Percentiles rank a stretch among this genome's conserved stretches.
phyloP scores from a whole-genome alignment of 768 basidiomycete genomes.

The Russula earlei region DNA sequence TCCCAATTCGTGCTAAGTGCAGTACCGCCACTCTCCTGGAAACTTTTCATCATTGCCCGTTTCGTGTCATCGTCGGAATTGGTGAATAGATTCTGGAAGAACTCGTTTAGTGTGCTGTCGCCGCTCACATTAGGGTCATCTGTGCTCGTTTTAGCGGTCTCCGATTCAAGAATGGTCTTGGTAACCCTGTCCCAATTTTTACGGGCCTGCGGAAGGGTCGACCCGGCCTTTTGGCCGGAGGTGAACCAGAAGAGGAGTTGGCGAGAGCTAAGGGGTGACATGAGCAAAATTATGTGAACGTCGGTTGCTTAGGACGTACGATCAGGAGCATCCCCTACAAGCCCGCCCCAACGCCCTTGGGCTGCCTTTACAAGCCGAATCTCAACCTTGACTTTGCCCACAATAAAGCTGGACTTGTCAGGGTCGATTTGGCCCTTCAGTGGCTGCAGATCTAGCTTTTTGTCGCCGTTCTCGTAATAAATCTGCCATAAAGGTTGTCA shows the following conservation, averaged over 20 bases:
- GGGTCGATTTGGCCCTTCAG: slow-evolving; percentile 75
- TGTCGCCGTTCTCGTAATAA: slow-evolving; percentile 59
- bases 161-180: slow-evolving; percentile 49
- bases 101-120: slow-evolving; percentile 73
- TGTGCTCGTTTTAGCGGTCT: slow-evolving; percentile 58
- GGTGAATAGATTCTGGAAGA: slow-evolving; percentile 87
- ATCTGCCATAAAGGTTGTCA: slow-evolving; percentile 32
- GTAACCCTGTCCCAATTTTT: slow-evolving; percentile 94
- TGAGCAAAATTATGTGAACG: not conserved
- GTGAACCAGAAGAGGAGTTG: slow-evolving; percentile 21
- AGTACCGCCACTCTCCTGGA: slow-evolving; percentile 89
- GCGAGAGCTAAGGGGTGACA: slow-evolving; percentile 25
- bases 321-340: slow-evolving; percentile 70
- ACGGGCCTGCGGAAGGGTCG: slow-evolving; percentile 34
- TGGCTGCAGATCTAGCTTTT: slow-evolving; percentile 63
- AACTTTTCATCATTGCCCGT: slow-evolving; percentile 98
- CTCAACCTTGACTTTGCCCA: slow-evolving; percentile 86
- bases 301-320: slow-evolving; percentile 36
- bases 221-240: slow-evolving; percentile 24
- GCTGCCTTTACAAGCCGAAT: slow-evolving; percentile 62
- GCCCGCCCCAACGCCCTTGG: slow-evolving; percentile 60
- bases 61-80: slow-evolving; percentile 88
- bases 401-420: slow-evolving; percentile 47
- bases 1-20: slow-evolving; percentile 95
- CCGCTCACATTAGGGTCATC: slow-evolving; percentile 89